Evolutionary conservation across 108 stramenopile species (phyloP).

Genomic region (Skeletonema grethae): DNA sequence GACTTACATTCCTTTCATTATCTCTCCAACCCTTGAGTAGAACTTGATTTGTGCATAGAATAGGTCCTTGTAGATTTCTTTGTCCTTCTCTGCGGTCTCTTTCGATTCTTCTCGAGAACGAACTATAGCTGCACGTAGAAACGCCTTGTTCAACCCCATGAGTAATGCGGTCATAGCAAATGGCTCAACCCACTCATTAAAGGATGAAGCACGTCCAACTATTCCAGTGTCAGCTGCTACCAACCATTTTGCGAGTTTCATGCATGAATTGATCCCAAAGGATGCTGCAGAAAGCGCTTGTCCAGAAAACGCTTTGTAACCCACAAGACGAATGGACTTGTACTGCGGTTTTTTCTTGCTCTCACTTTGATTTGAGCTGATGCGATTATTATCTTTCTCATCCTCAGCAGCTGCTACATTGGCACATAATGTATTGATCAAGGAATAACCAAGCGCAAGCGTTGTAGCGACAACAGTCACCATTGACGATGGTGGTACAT

Average conservation of each 20-base stretch:
- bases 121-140: conserved; percentile 4
- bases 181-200: not conserved
- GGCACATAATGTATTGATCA: not conserved
- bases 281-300: not conserved
- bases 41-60: not conserved
- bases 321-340: not conserved
- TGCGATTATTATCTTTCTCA: not conserved
- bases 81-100: not conserved
- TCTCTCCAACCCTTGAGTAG: conserved; percentile 4
- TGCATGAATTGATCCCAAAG: not conserved
- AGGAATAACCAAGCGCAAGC: not conserved
- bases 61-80: conserved; percentile 5
- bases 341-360: not conserved
- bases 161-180: conserved; percentile 2
- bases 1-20: conserved; percentile 4
- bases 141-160: not conserved
- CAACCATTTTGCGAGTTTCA: conserved; percentile 2
- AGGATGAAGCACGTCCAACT: not conserved
- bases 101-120: conserved; percentile 1
- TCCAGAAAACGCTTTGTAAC: not conserved
- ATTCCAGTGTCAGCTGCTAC: conserved; percentile 1
- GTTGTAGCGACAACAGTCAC: not conserved
- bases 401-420: not conserved
- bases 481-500: not conserved
- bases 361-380: not conserved